Conservation (phyloP, 106 monocot species). For the Platanthera guangdongensis region DNA sequence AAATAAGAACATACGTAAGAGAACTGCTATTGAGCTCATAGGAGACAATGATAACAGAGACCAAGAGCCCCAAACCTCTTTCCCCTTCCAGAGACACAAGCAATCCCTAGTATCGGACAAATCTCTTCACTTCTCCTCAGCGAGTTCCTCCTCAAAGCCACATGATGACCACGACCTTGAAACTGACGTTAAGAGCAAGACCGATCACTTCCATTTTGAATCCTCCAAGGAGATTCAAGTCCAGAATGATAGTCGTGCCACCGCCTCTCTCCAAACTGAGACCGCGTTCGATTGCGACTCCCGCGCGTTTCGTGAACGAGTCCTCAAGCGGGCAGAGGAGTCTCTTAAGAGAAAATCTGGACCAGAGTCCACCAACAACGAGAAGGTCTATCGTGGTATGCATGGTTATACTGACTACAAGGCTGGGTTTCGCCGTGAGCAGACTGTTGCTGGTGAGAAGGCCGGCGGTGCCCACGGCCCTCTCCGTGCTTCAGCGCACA, state of each 20-base stretch:
- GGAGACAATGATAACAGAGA: slow-evolving; percentile 30
- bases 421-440: slow-evolving; percentile 90
- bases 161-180: slow-evolving; percentile 1
- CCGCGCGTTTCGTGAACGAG: slow-evolving; percentile 79
- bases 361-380: slow-evolving; percentile 11
- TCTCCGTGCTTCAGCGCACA: slow-evolving; percentile 76
- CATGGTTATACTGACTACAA: slow-evolving; percentile 93
- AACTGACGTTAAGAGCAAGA: neutral
- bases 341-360: slow-evolving; percentile 40
- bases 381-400: slow-evolving; percentile 78
- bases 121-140: slow-evolving; percentile 65
- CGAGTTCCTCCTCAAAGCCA: slow-evolving; percentile 11
- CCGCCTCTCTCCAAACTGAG: slow-evolving; percentile 85
- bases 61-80: neutral
- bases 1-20: slow-evolving; percentile 66
- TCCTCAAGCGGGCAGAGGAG: slow-evolving; percentile 56
- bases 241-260: slow-evolving; percentile 80
- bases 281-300: slow-evolving; percentile 78
- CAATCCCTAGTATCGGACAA: slow-evolving; percentile 25
- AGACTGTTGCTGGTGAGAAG: slow-evolving; percentile 87
- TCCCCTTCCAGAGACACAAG: slow-evolving; percentile 15
- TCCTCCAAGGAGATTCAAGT: slow-evolving; percentile 82
- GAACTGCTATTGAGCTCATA: slow-evolving; percentile 9
- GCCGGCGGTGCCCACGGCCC: slow-evolving; percentile 92
- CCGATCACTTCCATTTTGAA: slow-evolving; percentile 59